phyloP scores from a whole-genome alignment of 371 early-diverging fungal species.

The Cokeromyces recurvatus region DNA sequence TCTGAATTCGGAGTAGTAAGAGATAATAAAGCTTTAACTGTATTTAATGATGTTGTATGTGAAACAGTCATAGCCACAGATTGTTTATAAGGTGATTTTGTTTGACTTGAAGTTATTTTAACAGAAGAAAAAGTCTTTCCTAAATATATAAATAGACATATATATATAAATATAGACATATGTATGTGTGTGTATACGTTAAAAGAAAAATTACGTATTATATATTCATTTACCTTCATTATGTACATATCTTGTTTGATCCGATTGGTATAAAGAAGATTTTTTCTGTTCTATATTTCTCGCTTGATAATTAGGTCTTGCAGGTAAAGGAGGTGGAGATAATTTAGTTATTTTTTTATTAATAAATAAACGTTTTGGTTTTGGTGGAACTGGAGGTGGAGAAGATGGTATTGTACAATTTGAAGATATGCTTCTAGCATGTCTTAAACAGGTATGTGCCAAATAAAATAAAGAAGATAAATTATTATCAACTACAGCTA shows the following conservation, averaged over 20 bases:
- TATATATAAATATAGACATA: too few species aligned
- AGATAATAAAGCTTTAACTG: constrained; percentile 24
- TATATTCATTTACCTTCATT: too few species aligned
- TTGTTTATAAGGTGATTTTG: constrained; percentile 6
- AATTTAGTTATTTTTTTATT: neutral
- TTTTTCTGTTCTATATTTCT: neutral
- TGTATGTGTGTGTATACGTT: too few species aligned
- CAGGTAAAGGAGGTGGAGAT: constrained; percentile 32
- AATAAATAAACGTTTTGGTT: constrained; percentile 15
- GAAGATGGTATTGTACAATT: neutral
- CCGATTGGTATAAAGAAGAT: neutral
- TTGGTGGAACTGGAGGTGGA: constrained; percentile 30
- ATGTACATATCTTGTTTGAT: neutral
- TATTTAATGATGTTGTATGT: constrained; percentile 14
- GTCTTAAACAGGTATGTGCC: constrained; percentile 30
- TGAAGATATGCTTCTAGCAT: constrained; percentile 21
- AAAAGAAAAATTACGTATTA: too few species aligned
- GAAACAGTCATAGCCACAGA: constrained; percentile 14
- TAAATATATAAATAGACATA: neutral
- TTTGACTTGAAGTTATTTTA: neutral
- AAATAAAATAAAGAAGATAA: constrained; percentile 21
- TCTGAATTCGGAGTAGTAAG: too few species aligned
- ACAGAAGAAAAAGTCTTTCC: neutral
- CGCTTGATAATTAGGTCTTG: constrained; percentile 11
- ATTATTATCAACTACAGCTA: constrained; percentile 9